A percentile compares a stretch with the other conserved stretches of the same genome.
phyloP scores from a whole-genome alignment of 306 rosid genomes.

The Astragalus membranaceus region DNA sequence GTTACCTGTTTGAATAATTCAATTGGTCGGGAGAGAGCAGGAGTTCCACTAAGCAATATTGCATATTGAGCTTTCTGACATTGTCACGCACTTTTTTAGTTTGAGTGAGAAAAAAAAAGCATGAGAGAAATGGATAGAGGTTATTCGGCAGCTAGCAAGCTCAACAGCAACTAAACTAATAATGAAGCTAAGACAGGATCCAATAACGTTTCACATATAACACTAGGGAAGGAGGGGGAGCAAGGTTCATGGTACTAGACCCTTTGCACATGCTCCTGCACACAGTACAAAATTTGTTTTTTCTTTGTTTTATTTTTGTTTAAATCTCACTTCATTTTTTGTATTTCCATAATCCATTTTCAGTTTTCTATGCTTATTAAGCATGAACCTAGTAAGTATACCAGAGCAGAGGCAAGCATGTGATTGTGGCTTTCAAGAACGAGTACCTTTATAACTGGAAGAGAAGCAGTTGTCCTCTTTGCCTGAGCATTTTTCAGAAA shows the following conservation, averaged over 20 bases:
- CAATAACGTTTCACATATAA: conserved; percentile 7
- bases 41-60: conserved; percentile 93
- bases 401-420: conserved; percentile 11
- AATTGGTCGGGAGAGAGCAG: conserved; percentile 94
- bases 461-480: conserved; percentile 81
- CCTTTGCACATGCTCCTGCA: conserved; percentile 1
- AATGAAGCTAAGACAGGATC: neutral
- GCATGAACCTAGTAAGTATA: neutral
- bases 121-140: conserved; percentile 14
- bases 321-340: neutral
- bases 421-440: conserved; percentile 18
- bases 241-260: neutral
- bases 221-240: conserved; percentile 6
- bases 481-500: conserved; percentile 93
- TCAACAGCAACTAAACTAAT: neutral
- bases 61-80: conserved; percentile 86
- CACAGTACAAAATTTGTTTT: neutral
- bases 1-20: conserved; percentile 87
- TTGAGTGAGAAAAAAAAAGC: neutral
- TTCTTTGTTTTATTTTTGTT: neutral
- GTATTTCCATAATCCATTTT: neutral
- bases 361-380: neutral
- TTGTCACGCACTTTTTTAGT: neutral
- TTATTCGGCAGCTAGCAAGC: neutral
- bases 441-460: conserved; percentile 83